These are phyloP conservation scores for Termitomyces sp. DNA, from an alignment of 768 basidiomycete genomes.

Conservation along the genomic window DNA sequence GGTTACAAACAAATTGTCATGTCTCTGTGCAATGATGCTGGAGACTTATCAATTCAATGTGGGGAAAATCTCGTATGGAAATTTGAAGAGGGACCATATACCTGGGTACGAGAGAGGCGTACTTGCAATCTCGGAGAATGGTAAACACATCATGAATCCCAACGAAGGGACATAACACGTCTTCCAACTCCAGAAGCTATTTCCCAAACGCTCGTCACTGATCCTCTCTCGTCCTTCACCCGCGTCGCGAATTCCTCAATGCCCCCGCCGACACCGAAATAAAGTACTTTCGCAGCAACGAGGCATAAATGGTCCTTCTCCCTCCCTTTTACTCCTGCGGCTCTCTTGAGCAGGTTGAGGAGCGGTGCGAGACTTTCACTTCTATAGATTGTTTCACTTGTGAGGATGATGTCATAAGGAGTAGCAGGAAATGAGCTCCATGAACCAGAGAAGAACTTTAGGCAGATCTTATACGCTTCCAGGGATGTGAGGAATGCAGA, in stretches of 20 bases:
- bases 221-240: slow-evolving; percentile 43
- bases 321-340: slow-evolving; percentile 27
- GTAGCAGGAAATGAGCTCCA: slow-evolving; percentile 60
- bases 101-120: neutral
- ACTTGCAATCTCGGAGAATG: neutral
- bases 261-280: slow-evolving; percentile 95
- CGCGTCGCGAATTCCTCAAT: slow-evolving; percentile 66
- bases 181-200: slow-evolving; percentile 67
- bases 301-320: slow-evolving; percentile 45
- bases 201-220: slow-evolving; percentile 63
- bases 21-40: too few species aligned
- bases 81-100: neutral
- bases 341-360: slow-evolving; percentile 42
- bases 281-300: slow-evolving; percentile 88
- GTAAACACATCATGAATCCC: slow-evolving; percentile 31
- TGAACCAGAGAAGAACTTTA: slow-evolving; percentile 80
- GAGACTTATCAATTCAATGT: neutral
- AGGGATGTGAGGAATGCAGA: slow-evolving; percentile 64
- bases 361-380: slow-evolving; percentile 61
- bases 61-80: neutral
- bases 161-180: slow-evolving; percentile 60
- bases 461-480: slow-evolving; percentile 42
- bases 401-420: slow-evolving; percentile 70
- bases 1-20: too few species aligned
- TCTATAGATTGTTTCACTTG: slow-evolving; percentile 92